Conservation (phyloP, 1,284 basidiomycete genomes). For the Leccinum colubrinum region DNA sequence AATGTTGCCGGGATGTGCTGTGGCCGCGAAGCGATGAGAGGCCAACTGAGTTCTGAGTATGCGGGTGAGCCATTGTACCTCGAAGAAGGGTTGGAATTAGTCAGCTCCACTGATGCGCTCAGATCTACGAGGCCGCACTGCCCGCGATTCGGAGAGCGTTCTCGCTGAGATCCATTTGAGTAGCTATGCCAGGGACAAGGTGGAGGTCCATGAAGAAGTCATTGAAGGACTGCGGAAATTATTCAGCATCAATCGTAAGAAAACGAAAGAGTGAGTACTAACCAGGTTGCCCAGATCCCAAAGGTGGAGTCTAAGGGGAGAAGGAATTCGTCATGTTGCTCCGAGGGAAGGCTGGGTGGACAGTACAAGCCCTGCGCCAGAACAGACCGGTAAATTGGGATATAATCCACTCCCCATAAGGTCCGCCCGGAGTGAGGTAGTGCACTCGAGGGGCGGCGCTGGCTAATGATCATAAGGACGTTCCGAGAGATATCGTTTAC, state of each 20-base stretch:
- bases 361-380: slow-evolving; percentile 9
- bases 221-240: slow-evolving; percentile 18
- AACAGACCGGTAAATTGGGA: slow-evolving; percentile 10
- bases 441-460: slow-evolving; percentile 33
- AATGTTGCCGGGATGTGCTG: slow-evolving; percentile 22
- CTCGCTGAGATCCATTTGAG: slow-evolving; percentile 14
- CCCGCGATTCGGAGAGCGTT: slow-evolving; percentile 3
- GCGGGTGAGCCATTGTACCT: slow-evolving; percentile 47
- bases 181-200: slow-evolving; percentile 8
- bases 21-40: too few species aligned
- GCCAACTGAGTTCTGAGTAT: too few species aligned
- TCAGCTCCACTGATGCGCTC: slow-evolving; percentile 4
- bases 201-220: slow-evolving; percentile 22
- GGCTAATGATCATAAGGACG: slow-evolving; percentile 37
- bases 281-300: slow-evolving; percentile 20
- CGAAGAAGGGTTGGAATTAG: slow-evolving; percentile 39
- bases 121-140: slow-evolving; percentile 11
- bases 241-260: background rate
- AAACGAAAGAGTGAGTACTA: slow-evolving; percentile 6
- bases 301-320: slow-evolving; percentile 39
- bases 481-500: slow-evolving; percentile 42
- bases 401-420: slow-evolving; percentile 26
- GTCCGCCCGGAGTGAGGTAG: slow-evolving; percentile 22
- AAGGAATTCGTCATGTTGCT: slow-evolving; percentile 41
- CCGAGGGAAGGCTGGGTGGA: slow-evolving; percentile 23